These are phyloP conservation scores for Paraconiothyrium sp. DNA, from an alignment of 2,329 filamentous ascomycete genomes.

Conservation along the genomic window DNA sequence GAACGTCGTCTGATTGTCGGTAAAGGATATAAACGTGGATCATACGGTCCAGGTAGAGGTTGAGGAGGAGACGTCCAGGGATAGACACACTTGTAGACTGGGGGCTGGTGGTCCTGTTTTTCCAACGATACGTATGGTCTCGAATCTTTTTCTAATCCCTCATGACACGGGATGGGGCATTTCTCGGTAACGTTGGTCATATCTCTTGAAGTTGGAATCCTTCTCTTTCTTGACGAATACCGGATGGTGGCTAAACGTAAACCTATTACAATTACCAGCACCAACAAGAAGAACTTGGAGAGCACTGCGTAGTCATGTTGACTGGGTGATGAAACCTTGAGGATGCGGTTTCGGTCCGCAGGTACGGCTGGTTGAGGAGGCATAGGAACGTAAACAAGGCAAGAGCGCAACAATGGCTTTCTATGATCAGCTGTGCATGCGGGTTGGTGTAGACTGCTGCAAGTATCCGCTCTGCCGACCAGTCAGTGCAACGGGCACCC, in stretches of 20 bases:
- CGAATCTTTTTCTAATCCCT: constrained; percentile 23
- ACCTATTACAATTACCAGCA: constrained; percentile 28
- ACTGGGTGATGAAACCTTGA: constrained; percentile 19
- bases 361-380: constrained; percentile 38
- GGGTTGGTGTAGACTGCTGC: constrained; percentile 38
- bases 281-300: constrained; percentile 30
- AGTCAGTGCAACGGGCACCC: constrained; percentile 39
- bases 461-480: constrained; percentile 39
- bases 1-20: constrained; percentile 37
- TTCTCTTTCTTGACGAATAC: constrained; percentile 31
- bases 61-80: constrained; percentile 46
- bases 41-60: constrained; percentile 46
- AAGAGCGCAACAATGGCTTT: constrained; percentile 25
- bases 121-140: constrained; percentile 18
- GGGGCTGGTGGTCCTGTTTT: constrained; percentile 25
- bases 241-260: constrained; percentile 27
- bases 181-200: constrained; percentile 13
- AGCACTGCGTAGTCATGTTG: constrained; percentile 18
- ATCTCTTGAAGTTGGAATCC: background rate
- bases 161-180: constrained; percentile 18
- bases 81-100: constrained; percentile 36
- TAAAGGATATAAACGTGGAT: constrained; percentile 46
- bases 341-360: constrained; percentile 26
- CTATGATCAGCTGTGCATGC: constrained; percentile 36
- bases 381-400: constrained; percentile 36